Evolutionary conservation across 179 eudicot genomes (phyloP).

Genomic region (Sideroxylon spinosum): DNA sequence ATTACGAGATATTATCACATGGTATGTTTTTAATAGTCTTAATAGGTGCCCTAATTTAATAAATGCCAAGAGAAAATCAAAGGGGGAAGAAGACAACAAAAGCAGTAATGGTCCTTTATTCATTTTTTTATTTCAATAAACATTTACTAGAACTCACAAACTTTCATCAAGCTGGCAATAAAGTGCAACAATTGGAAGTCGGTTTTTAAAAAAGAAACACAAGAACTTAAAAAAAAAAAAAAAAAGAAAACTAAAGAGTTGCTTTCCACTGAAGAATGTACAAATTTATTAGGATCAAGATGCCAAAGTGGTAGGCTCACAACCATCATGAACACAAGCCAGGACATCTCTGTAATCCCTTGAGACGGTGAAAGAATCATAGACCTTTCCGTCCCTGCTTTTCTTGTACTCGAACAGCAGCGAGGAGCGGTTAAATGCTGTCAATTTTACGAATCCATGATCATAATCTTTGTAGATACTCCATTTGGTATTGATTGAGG

Average conservation of each 20-base stretch:
- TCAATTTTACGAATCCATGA: conserved; percentile 56
- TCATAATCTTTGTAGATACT: conserved; percentile 55
- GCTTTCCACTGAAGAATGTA: neutral
- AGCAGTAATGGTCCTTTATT: neutral
- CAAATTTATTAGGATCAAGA: conserved; percentile 7
- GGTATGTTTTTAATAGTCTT: no score
- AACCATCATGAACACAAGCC: conserved; percentile 56
- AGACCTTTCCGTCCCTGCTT: conserved; percentile 66
- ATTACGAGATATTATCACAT: no score
- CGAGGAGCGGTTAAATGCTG: conserved; percentile 59
- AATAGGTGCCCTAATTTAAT: no score
- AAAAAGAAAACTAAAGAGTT: neutral
- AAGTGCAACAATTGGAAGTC: neutral
- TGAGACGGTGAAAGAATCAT: conserved; percentile 60
- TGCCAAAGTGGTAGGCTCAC: conserved; percentile 55
- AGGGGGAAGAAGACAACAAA: neutral
- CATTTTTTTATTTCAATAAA: no score
- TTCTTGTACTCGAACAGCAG: conserved; percentile 72
- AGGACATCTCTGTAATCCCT: conserved; percentile 63
- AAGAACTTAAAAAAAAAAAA: no score
- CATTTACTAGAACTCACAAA: neutral
- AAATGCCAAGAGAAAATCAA: neutral
- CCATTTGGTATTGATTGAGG: conserved; percentile 41
- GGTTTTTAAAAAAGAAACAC: neutral
- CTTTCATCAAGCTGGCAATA: neutral